Conservation (phyloP, 2,329 filamentous ascomycete genomes). For the Fusarium sublunatum region DNA sequence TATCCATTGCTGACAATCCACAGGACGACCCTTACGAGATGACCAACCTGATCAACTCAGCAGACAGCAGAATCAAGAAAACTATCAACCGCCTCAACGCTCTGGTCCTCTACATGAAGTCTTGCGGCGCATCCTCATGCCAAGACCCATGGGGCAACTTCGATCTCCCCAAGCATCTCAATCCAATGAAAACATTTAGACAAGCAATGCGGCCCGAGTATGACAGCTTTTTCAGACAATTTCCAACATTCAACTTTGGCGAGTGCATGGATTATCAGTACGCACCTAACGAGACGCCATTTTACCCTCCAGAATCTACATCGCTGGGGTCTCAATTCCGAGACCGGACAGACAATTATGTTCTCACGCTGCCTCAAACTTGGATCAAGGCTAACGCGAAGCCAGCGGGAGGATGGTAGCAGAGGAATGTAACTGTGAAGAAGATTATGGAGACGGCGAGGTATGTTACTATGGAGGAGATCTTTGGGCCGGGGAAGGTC, state of each 20-base stretch:
- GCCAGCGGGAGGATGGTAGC: too few species aligned
- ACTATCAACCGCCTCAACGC: neutral
- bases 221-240: neutral
- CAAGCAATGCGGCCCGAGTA: neutral
- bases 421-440: too few species aligned
- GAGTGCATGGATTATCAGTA: neutral
- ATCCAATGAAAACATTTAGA: neutral
- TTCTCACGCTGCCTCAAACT: too few species aligned
- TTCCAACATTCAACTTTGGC: neutral
- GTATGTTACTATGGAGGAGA: too few species aligned
- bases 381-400: too few species aligned
- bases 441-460: too few species aligned
- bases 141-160: neutral
- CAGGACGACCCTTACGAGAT: neutral
- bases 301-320: neutral
- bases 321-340: neutral
- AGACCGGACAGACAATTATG: too few species aligned
- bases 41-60: neutral
- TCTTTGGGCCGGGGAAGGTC: too few species aligned
- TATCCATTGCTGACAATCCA: neutral
- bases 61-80: neutral
- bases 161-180: neutral
- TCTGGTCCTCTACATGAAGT: neutral
- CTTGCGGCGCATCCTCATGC: neutral
- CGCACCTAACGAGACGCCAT: neutral